These are phyloP conservation scores for Phylloporus scabripes DNA, from an alignment of 768 basidiomycete species.

Conservation along the genomic window DNA sequence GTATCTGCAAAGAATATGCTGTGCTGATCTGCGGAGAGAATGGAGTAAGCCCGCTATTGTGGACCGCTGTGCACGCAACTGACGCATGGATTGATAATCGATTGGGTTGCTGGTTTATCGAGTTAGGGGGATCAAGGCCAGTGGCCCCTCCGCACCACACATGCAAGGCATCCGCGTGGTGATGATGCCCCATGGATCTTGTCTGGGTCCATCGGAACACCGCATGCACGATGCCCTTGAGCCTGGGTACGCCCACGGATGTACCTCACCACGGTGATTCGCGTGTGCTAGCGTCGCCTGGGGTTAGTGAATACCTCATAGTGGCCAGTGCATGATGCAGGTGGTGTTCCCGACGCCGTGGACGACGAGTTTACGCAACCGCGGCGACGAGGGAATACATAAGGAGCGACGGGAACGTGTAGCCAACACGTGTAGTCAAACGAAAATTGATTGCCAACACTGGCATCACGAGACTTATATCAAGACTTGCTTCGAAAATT, in stretches of 20 bases:
- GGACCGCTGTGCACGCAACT: slow-evolving; percentile 7
- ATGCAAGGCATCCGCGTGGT: slow-evolving; percentile 19
- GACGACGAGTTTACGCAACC: slow-evolving; percentile 27
- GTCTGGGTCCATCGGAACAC: slow-evolving; percentile 8
- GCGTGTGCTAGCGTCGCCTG: slow-evolving; percentile 8
- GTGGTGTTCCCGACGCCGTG: slow-evolving; percentile 10
- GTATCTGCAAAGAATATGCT: background rate
- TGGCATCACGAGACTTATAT: slow-evolving; percentile 31
- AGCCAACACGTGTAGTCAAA: slow-evolving; percentile 33
- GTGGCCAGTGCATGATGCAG: background rate
- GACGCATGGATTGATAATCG: slow-evolving; percentile 8
- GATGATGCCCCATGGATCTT: slow-evolving; percentile 1
- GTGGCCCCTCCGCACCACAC: background rate
- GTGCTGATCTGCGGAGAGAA: background rate
- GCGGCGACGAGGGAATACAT: slow-evolving; percentile 14
- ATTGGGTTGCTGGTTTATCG: slow-evolving; percentile 4
- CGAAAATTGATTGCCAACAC: slow-evolving; percentile 12
- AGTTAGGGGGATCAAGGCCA: slow-evolving; percentile 12
- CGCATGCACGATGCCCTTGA: slow-evolving; percentile 12
- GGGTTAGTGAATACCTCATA: background rate
- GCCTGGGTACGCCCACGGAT: slow-evolving; percentile 10
- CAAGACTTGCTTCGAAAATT: slow-evolving; percentile 34
- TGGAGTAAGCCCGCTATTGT: background rate
- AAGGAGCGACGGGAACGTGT: slow-evolving; percentile 26
- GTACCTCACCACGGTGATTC: background rate